Evolutionary conservation across 208 protist species (phyloP).

Genomic region (Trypanosoma scelopori): DNA sequence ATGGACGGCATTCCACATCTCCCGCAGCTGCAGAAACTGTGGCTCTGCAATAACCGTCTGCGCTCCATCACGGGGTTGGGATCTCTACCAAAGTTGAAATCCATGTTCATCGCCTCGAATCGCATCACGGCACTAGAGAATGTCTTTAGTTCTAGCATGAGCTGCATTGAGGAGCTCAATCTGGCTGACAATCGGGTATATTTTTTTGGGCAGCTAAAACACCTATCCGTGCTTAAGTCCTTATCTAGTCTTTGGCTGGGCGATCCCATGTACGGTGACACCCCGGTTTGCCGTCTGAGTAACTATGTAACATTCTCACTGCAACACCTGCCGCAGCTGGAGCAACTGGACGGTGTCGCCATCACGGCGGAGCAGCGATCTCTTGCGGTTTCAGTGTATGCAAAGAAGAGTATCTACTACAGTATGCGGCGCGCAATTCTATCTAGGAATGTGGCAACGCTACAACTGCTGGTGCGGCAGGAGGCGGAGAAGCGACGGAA

Average conservation of each 20-base stretch:
- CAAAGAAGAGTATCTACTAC: constrained; percentile 96
- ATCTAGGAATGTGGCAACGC: constrained; percentile 74
- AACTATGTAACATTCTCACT: constrained; percentile 94
- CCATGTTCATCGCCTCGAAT: constrained; percentile 84
- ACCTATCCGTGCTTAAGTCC: constrained; percentile 62
- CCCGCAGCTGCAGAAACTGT: constrained; percentile 73
- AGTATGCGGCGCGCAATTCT: constrained; percentile 92
- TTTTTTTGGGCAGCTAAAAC: constrained; percentile 85
- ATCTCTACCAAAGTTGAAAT: constrained; percentile 58
- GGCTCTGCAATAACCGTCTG: constrained; percentile 79
- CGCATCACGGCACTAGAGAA: constrained; percentile 52
- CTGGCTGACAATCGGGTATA: constrained; percentile 84
- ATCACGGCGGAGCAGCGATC: constrained; percentile 81
- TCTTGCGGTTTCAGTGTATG: constrained; percentile 83
- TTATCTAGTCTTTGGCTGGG: constrained; percentile 75
- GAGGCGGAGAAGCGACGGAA: constrained; percentile 22
- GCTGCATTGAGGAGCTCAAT: constrained; percentile 87
- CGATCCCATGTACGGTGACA: constrained; percentile 92
- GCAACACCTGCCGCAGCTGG: constrained; percentile 63
- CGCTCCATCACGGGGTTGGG: constrained; percentile 43
- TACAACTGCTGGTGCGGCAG: constrained; percentile 37
- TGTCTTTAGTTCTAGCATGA: constrained; percentile 47
- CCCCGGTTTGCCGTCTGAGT: constrained; percentile 89
- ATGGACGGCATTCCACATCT: constrained; percentile 75
- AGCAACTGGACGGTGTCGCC: constrained; percentile 72